Conservation (phyloP, 1,139 yeast genomes). For the Ogataea hybrid region DNA sequence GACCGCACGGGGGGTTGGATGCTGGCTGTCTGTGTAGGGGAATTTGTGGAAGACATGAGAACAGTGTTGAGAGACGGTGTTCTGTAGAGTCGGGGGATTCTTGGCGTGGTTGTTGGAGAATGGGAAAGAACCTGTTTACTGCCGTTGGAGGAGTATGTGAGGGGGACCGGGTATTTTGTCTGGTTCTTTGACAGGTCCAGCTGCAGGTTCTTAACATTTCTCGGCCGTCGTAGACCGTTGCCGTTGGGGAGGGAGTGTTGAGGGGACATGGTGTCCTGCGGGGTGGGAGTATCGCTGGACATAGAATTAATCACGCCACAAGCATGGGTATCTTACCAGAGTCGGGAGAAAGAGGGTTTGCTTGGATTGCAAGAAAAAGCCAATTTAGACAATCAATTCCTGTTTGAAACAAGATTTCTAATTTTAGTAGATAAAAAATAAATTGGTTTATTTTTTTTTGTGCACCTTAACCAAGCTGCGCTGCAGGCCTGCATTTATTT, state of each 20-base stretch:
- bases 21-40: conserved; percentile 5
- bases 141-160: conserved; percentile 14
- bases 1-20: conserved; percentile 20
- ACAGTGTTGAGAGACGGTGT: conserved; percentile 21
- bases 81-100: conserved; percentile 16
- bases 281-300: conserved; percentile 2
- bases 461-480: conserved; percentile 4
- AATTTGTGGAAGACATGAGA: conserved; percentile 10
- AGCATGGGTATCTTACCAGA: not conserved
- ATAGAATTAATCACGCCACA: conserved; percentile 2
- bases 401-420: conserved; percentile 14
- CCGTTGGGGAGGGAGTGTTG: conserved; percentile 1
- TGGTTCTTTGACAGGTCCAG: conserved; percentile 29
- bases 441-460: not conserved
- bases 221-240: conserved; percentile 17
- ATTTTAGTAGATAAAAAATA: conserved; percentile 11
- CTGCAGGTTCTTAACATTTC: conserved; percentile 37
- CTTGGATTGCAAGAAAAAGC: not conserved
- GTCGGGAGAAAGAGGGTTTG: not conserved
- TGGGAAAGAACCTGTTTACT: conserved; percentile 7
- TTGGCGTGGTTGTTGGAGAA: conserved; percentile 8
- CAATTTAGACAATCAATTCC: conserved; percentile 6
- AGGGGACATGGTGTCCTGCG: conserved; percentile 1
- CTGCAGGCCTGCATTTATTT: conserved; percentile 10
- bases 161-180: conserved; percentile 16